Evolutionary conservation across 2,329 filamentous ascomycete genomes (phyloP).

Genomic region (Penicillium sp.): DNA sequence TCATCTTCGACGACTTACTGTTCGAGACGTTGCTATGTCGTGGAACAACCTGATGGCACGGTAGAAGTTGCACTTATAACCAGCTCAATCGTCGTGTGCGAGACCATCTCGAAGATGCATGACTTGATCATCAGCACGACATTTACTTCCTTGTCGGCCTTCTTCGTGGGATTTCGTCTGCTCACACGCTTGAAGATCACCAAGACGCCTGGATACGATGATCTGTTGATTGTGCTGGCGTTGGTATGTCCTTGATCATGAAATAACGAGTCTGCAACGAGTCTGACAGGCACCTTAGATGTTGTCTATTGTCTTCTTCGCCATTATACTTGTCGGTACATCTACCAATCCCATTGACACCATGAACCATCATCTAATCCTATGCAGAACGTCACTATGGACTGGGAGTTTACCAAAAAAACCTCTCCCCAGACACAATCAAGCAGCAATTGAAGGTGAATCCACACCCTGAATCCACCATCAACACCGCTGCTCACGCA

Average conservation of each 20-base stretch:
- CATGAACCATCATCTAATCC: neutral
- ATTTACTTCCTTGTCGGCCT: constrained; percentile 17
- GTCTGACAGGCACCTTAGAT: constrained; percentile 3
- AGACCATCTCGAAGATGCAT: constrained; percentile 15
- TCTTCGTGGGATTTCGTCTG: constrained; percentile 22
- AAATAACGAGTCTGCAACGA: too few relatives aligned
- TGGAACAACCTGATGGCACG: too few relatives aligned
- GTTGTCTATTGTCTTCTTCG: constrained; percentile 4
- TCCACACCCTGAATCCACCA: neutral
- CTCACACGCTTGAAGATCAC: constrained; percentile 22
- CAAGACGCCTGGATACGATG: constrained; percentile 25
- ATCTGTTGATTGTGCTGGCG: constrained; percentile 21
- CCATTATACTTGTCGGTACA: constrained; percentile 15
- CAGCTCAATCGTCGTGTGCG: neutral
- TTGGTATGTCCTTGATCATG: constrained; percentile 4
- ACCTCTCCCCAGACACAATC: constrained; percentile 5
- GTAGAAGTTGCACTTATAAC: too few relatives aligned
- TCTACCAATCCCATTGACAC: neutral
- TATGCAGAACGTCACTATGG: constrained; percentile 20
- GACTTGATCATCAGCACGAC: constrained; percentile 17
- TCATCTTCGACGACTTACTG: neutral
- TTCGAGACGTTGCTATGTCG: too few relatives aligned
- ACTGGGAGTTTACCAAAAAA: constrained; percentile 11
- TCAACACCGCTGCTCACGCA: too few relatives aligned
- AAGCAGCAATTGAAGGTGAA: constrained; percentile 11